Evolutionary conservation across 2,329 filamentous ascomycete genomes (phyloP).

Genomic region (Pseudocercospora eumusae): DNA sequence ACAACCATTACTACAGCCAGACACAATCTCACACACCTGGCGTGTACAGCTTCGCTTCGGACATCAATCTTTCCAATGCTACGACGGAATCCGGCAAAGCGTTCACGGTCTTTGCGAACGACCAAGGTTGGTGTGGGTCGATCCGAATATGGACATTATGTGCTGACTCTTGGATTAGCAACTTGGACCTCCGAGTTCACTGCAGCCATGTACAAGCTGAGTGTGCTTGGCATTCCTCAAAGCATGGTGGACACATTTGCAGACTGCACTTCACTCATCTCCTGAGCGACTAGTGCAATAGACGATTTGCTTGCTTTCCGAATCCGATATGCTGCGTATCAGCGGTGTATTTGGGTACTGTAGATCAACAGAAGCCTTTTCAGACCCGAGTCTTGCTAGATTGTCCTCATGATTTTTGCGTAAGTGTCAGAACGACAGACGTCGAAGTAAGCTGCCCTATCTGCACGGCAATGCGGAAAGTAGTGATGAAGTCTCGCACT

Average conservation of each 20-base stretch:
- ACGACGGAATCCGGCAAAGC: not conserved
- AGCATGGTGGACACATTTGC: not conserved
- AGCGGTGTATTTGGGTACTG: not conserved
- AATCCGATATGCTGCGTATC: not conserved
- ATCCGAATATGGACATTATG: not conserved
- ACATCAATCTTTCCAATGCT: not conserved
- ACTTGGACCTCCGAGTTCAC: not conserved
- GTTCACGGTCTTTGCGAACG: not conserved
- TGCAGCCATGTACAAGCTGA: not conserved
- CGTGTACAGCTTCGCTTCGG: conserved; percentile 4
- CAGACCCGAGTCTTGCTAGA: no score
- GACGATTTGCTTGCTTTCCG: not conserved
- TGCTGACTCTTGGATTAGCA: not conserved
- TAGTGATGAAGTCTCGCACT: no score
- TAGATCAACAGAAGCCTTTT: not conserved
- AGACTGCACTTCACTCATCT: not conserved
- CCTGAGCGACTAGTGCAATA: not conserved
- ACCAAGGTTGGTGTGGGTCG: not conserved
- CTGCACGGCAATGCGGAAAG: no score
- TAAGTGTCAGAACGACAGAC: no score
- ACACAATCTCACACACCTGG: not conserved
- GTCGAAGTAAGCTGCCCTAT: no score
- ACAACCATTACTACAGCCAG: conserved; percentile 1
- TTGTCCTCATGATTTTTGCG: no score
- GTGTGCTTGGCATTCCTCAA: not conserved